These are phyloP conservation scores for Ambrosia hybrid DNA, from an alignment of 140 eudicot genomes.

Conservation along the genomic window DNA sequence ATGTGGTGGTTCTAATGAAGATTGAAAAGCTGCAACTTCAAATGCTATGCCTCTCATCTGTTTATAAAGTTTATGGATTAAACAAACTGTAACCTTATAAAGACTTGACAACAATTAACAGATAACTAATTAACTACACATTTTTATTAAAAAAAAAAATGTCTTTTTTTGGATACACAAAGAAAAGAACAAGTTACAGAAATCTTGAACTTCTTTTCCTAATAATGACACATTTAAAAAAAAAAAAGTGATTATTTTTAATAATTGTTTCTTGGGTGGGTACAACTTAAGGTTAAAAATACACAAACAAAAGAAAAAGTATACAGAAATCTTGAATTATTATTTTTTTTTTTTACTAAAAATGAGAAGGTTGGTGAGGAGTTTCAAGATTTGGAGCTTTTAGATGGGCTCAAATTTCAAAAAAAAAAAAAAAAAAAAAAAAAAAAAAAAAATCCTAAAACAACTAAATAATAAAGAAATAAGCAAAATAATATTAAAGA, in stretches of 20 bases:
- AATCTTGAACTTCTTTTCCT: no score
- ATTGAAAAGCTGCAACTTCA: constrained; percentile 39
- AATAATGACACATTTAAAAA: no score
- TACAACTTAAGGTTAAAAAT: no score
- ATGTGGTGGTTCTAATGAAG: constrained; percentile 28
- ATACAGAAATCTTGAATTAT: not conserved
- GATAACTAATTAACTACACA: not conserved
- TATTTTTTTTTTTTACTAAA: not conserved
- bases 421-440: not conserved
- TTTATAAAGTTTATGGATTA: constrained; percentile 19
- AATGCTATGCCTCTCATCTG: constrained; percentile 54
- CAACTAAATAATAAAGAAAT: constrained; percentile 3
- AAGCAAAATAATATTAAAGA: not conserved
- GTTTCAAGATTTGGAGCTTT: constrained; percentile 22
- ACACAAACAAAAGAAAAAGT: no score
- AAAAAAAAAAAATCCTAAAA: not conserved
- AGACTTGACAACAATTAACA: not conserved
- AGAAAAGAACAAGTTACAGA: no score
- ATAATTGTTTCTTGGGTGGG: not conserved
- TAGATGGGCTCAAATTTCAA: constrained; percentile 3
- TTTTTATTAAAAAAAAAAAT: not conserved
- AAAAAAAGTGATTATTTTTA: not conserved
- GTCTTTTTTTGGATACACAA: not conserved
- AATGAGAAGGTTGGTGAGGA: constrained; percentile 10
- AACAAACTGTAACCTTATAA: constrained; percentile 2